These are phyloP conservation scores for Penicillium robsamsonii DNA, from an alignment of 495 filamentous ascomycete genomes.

Conservation along the genomic window DNA sequence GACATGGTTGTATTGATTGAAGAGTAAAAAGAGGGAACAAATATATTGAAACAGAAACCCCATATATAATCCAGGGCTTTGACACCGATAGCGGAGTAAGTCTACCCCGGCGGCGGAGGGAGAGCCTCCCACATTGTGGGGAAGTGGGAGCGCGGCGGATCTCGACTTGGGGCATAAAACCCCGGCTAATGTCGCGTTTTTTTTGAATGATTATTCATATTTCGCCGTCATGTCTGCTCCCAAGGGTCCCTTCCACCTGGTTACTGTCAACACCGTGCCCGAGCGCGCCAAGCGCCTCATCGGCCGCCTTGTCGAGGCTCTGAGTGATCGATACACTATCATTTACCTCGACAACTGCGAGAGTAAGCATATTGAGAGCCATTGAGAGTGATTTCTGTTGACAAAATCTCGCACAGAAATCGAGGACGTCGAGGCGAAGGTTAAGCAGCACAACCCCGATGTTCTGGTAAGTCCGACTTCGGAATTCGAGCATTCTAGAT, in stretches of 20 bases:
- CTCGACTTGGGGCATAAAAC: constrained; percentile 15
- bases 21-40: background rate
- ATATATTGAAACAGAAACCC: background rate
- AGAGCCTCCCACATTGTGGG: constrained; percentile 22
- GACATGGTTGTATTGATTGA: constrained; percentile 29
- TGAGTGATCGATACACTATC: constrained; percentile 61
- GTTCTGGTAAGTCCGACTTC: constrained; percentile 42
- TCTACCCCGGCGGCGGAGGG: constrained; percentile 25
- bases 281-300: constrained; percentile 62
- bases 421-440: constrained; percentile 51
- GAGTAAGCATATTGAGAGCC: constrained; percentile 35
- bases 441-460: constrained; percentile 49
- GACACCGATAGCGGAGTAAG: constrained; percentile 11
- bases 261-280: constrained; percentile 68
- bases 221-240: constrained; percentile 42
- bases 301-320: constrained; percentile 54
- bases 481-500: constrained; percentile 11
- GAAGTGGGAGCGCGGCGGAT: constrained; percentile 16
- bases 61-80: background rate
- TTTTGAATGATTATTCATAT: background rate
- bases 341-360: constrained; percentile 57
- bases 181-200: constrained; percentile 14
- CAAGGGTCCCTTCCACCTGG: constrained; percentile 58
- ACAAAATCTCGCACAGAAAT: constrained; percentile 35
- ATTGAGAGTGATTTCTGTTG: background rate